A percentile compares a stretch with the other conserved stretches of the same genome.
Evolutionary conservation across 2,329 filamentous ascomycete genomes (phyloP).

Genomic region (Myotisia sp.): DNA sequence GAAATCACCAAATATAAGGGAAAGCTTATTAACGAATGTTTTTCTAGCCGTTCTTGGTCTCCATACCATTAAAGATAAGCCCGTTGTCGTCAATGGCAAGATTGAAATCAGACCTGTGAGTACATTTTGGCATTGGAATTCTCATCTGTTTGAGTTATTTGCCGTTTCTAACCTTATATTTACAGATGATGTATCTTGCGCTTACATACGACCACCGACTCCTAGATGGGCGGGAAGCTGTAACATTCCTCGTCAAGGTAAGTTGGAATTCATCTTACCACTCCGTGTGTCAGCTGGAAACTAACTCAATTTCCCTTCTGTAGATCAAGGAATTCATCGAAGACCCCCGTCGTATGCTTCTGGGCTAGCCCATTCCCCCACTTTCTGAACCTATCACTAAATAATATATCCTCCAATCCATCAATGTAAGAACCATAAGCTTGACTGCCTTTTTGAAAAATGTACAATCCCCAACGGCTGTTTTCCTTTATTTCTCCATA

Average conservation of each 20-base stretch:
- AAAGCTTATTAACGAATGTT: constrained; percentile 16
- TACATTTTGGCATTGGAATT: background rate
- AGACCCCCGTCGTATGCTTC: constrained; percentile 81
- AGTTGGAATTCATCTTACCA: constrained; percentile 6
- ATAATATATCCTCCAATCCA: no score
- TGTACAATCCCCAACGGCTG: no score
- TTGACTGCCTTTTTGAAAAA: no score
- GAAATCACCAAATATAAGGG: background rate
- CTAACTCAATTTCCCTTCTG: constrained; percentile 10
- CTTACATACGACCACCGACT: constrained; percentile 96
- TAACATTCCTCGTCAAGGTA: constrained; percentile 84
- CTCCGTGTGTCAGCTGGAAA: background rate
- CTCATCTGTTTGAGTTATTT: no score
- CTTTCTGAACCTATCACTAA: background rate
- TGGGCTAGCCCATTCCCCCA: constrained; percentile 31
- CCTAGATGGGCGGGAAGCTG: constrained; percentile 84
- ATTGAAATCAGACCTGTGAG: constrained; percentile 71
- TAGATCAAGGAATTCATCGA: constrained; percentile 89
- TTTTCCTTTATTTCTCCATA: no score
- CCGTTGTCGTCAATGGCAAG: constrained; percentile 82
- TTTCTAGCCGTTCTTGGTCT: constrained; percentile 61
- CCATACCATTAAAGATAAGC: constrained; percentile 90
- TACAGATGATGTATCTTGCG: constrained; percentile 91
- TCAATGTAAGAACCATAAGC: no score
- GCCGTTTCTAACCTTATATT: constrained; percentile 1